Base-by-base conservation (phyloP, 2,329 filamentous ascomycete species). In the Cercospora zeina region DNA sequence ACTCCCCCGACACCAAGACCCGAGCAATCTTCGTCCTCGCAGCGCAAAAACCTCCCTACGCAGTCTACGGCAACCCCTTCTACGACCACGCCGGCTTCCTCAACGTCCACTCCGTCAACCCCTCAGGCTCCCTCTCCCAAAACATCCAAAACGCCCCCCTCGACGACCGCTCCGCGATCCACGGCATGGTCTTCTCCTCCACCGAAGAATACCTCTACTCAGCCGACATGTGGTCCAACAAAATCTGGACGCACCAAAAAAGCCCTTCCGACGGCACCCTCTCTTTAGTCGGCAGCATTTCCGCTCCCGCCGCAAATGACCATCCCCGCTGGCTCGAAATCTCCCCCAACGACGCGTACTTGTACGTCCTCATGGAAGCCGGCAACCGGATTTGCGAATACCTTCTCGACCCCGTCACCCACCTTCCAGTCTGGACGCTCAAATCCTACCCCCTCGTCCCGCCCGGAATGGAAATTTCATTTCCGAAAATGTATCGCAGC, bases 251-350 rank as follows among this genome's bases (percentile, higher is more conserved):
- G 21, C 91, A 96, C 77, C 85, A 85, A 74, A 93, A 93, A 62
- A 51, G 16, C 4, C 69, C 70, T 62, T 71, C 78, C 6, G 74
- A 82, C 2, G 88, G 88, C 14, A 79, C 82, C 56, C 77, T 95
- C 61, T 82, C 85, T 54, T 83, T 92, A 19, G 83, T 93, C 59
- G 90, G 89, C 68, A 86, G 83, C 71, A 81, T 93, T 34, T 84
- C 89, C 65, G 90, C 90, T 30, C 90, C 90, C 0, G 82, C 83
- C 50, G 77, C 84, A 2, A 82, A 82, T 64, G 91, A 96, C 75
- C 91, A 95, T 75, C 91, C 91, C 14, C 85, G 91, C 71, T 96
- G 91, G 91, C 89, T 96, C 13, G 90, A 90, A 69, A 88, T 96
- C 74, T 89, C 93, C 75, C 88, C 88, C 2, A 84, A 84, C 1